These are phyloP conservation scores for Didymella pinodella DNA, from an alignment of 2,329 filamentous ascomycete genomes.

Conservation along the genomic window DNA sequence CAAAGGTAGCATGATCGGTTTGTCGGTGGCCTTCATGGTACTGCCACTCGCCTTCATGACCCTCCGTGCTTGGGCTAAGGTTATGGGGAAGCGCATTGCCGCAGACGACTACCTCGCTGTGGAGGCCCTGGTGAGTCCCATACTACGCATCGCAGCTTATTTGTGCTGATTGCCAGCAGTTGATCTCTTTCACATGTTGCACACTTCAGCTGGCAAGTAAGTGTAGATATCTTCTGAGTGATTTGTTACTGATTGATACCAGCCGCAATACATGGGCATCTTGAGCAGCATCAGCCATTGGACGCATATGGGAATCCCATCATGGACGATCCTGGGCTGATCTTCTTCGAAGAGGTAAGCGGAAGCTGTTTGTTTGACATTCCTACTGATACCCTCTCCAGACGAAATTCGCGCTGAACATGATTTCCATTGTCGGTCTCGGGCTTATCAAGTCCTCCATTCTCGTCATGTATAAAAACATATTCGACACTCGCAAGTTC, in stretches of 20 bases:
- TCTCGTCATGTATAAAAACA: constrained; percentile 41
- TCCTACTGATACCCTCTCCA: constrained; percentile 5
- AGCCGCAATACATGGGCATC: constrained; percentile 34
- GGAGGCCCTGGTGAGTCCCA: constrained; percentile 32
- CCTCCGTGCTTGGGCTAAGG: constrained; percentile 36
- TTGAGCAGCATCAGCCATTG: constrained; percentile 34
- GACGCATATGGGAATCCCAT: constrained; percentile 29
- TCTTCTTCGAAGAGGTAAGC: constrained; percentile 35
- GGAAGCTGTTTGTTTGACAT: neutral
- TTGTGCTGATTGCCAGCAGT: constrained; percentile 20
- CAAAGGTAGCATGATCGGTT: constrained; percentile 31
- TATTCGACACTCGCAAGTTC: constrained; percentile 36
- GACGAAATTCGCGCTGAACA: constrained; percentile 41
- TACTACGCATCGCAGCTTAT: neutral
- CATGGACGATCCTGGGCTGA: constrained; percentile 35
- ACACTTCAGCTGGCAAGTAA: constrained; percentile 31
- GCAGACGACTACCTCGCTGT: constrained; percentile 36
- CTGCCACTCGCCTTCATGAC: constrained; percentile 27
- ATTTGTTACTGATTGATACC: neutral
- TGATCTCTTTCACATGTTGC: constrained; percentile 32
- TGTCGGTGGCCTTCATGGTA: constrained; percentile 32
- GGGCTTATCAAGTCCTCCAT: constrained; percentile 44
- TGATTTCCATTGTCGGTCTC: constrained; percentile 37
- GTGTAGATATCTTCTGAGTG: neutral
- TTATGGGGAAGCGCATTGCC: constrained; percentile 27